Conservation (phyloP, 2,329 filamentous ascomycete genomes). For the Exophiala alcalophila region DNA sequence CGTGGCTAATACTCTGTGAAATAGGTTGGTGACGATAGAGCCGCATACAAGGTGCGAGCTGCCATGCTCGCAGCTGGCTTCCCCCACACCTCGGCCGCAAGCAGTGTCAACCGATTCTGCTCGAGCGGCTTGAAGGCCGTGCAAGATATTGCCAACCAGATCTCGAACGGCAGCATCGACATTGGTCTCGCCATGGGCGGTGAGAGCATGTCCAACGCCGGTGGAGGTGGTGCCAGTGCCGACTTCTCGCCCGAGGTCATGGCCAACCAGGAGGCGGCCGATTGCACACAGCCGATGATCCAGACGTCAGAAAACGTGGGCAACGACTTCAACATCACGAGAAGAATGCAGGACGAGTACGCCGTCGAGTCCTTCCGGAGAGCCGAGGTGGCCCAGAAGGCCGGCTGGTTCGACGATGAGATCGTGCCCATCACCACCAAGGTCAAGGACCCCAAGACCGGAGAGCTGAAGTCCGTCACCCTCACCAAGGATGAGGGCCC, state of each 20-base stretch:
- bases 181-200: slow-evolving; percentile 83
- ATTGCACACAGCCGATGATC: slow-evolving; percentile 95
- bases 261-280: slow-evolving; percentile 70
- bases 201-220: slow-evolving; percentile 71
- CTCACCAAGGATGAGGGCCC: slow-evolving; percentile 87
- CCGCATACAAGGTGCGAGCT: slow-evolving; percentile 86
- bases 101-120: slow-evolving; percentile 91
- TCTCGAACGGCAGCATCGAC: slow-evolving; percentile 75
- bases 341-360: slow-evolving; percentile 78
- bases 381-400: slow-evolving; percentile 86
- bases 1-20: no score
- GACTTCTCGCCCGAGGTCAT: slow-evolving; percentile 77
- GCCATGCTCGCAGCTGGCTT: slow-evolving; percentile 88
- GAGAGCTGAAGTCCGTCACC: slow-evolving; percentile 72
- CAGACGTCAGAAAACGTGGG: slow-evolving; percentile 97
- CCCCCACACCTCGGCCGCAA: slow-evolving; percentile 81
- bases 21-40: slow-evolving; percentile 77
- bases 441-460: slow-evolving; percentile 78
- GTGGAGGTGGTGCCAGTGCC: slow-evolving; percentile 66
- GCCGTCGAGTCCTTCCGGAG: slow-evolving; percentile 83
- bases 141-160: slow-evolving; percentile 90
- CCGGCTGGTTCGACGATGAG: slow-evolving; percentile 88
- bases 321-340: slow-evolving; percentile 78
- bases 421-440: slow-evolving; percentile 82
- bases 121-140: slow-evolving; percentile 93